Evolutionary conservation across 345 rosid genomes (phyloP), one percentile per base, ranked within the genome.

Genomic region (Eucalyptus pumila): DNA sequence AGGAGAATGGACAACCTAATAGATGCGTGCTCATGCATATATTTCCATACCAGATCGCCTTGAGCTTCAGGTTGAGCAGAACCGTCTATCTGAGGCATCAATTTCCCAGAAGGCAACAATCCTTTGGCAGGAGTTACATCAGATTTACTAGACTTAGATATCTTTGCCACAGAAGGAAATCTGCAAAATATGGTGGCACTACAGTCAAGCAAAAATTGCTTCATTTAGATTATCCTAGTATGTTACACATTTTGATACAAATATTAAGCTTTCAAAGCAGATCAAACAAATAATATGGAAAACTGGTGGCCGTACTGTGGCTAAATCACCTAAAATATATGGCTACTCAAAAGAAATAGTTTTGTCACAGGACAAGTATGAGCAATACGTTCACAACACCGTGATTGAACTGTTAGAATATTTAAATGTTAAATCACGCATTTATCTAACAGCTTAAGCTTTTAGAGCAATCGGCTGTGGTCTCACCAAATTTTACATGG

Each of bases 81-180:
- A 87, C 91, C 89, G 51, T 91, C 94, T 88, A 88, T 92, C 80
- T 42, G 90, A 86, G 96, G 94, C 90, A 91, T 93, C 88, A 87
- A 93, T 95, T 92, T 95, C 87, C 89, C 96, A 27, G 91, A 91
- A 87, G 90, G 65, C 88, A 94, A 91, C 15, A 92, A 88, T 89
- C 95, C 97, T 94, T 95, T 98, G 52, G 96, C 98, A 34, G 97
- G 94, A 90, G 95, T 94, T 9, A 87, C 96, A 60, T 90, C 97
- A 6, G 90, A 90, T 93, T 94, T 98, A 91, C 91, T 91, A 69
- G 86, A 89, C 91, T 95, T 96, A 67, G 92, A 89, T 88, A 93
- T 91, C 94, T 95, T 97, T 65, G 89, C 92, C 88, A 95, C 87
- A 86, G 96, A 93, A 87, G 98, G 98, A 90, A 98, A 95, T 89